These are phyloP conservation scores for Penium margaritaceum DNA, from an alignment of 139 green algal genomes.

Conservation along the genomic window DNA sequence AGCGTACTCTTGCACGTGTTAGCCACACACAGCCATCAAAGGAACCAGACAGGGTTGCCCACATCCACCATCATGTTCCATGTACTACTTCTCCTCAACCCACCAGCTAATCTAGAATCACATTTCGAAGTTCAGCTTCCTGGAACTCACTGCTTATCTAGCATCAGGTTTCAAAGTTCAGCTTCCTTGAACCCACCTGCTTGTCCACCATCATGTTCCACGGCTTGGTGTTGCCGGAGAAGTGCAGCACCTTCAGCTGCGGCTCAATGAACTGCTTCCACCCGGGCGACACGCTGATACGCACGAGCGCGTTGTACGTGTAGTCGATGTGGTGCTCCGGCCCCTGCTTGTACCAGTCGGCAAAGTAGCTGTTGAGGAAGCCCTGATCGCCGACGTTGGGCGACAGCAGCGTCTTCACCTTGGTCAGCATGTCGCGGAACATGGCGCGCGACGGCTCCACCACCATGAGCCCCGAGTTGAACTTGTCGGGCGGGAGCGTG, in stretches of 20 bases:
- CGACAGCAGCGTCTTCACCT: constrained; percentile 3
- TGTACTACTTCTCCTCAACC: too few relatives aligned
- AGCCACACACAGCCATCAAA: too few relatives aligned
- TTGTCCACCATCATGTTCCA: constrained; percentile 6
- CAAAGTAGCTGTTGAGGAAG: constrained; percentile 70
- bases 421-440: constrained; percentile 32
- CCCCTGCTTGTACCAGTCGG: constrained; percentile 41
- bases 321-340: constrained; percentile 3
- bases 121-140: too few relatives aligned
- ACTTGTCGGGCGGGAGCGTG: constrained; percentile 20
- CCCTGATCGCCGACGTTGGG: constrained; percentile 56
- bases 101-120: too few relatives aligned
- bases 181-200: neutral
- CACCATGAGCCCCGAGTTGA: constrained; percentile 36
- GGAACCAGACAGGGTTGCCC: too few relatives aligned
- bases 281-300: constrained; percentile 7
- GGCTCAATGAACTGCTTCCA: constrained; percentile 16
- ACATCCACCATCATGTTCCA: too few relatives aligned
- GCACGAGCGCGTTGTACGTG: constrained; percentile 31
- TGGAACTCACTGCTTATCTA: too few relatives aligned
- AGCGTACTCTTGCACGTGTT: too few relatives aligned
- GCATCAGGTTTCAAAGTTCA: too few relatives aligned
- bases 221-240: constrained; percentile 3
- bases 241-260: constrained; percentile 25
- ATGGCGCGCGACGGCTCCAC: constrained; percentile 25